A percentile compares a stretch with the other conserved stretches of the same genome.
phyloP scores from a whole-genome alignment of 495 filamentous ascomycete species.

The Parathielavia appendiculata region DNA sequence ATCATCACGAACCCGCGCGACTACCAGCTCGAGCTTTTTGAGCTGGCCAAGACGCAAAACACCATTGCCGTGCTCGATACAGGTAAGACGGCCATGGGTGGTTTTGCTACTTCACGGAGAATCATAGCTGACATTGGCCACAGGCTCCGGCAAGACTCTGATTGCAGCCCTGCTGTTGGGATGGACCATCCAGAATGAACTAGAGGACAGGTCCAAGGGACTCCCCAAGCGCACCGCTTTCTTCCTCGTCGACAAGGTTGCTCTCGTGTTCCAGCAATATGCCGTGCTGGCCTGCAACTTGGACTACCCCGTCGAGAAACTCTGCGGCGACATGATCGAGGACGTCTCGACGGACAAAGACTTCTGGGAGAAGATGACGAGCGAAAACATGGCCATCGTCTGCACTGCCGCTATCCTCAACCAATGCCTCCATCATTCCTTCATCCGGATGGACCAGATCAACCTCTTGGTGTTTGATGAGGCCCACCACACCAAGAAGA shows the following conservation, averaged over 20 bases:
- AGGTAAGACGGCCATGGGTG: slow-evolving; percentile 41
- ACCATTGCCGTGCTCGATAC: slow-evolving; percentile 96
- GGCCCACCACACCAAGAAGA: slow-evolving; percentile 94
- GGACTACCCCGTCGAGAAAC: slow-evolving; percentile 68
- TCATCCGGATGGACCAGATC: slow-evolving; percentile 75
- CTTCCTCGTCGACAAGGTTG: slow-evolving; percentile 88
- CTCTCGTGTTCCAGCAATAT: slow-evolving; percentile 85
- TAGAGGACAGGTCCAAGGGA: slow-evolving; percentile 61
- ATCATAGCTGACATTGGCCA: neutral
- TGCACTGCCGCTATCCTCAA: slow-evolving; percentile 87
- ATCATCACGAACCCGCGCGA: slow-evolving; percentile 74
- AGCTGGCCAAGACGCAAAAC: slow-evolving; percentile 79
- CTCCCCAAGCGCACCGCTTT: slow-evolving; percentile 64
- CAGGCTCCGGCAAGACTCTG: slow-evolving; percentile 92
- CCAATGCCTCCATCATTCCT: slow-evolving; percentile 72
- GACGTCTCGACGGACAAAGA: slow-evolving; percentile 53
- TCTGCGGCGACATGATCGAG: slow-evolving; percentile 61
- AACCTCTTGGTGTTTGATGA: slow-evolving; percentile 95
- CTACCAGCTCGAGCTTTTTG: slow-evolving; percentile 90
- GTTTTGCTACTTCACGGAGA: slow-evolving; percentile 6
- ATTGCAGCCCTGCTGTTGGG: slow-evolving; percentile 86
- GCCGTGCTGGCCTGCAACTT: slow-evolving; percentile 79
- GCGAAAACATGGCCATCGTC: slow-evolving; percentile 79
- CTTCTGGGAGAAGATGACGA: slow-evolving; percentile 64
- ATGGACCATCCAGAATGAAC: slow-evolving; percentile 70